Base-by-base conservation (phyloP, 208 protist genomes). In the Acanthamoeba healyi region DNA sequence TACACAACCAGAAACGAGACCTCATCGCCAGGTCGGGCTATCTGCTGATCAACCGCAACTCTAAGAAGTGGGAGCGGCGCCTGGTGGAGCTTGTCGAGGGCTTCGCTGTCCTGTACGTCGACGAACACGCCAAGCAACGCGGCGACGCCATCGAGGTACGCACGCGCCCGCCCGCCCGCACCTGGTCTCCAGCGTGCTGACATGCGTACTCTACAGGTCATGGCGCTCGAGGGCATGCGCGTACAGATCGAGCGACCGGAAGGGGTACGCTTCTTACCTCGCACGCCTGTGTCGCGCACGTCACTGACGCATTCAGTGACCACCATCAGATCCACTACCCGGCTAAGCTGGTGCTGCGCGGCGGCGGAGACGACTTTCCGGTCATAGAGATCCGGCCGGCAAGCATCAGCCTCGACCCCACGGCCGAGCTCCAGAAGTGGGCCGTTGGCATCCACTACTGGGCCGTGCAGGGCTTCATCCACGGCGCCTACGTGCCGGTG, bases 391-490 rank as follows among this genome's bases (percentile, higher is more conserved):
- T 82, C 3, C 72, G 34, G 2, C 36, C 34, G 34, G 72, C 4
- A 7, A 51, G 1, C 4, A 51, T 54, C 38, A 82, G 24, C 19
- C 56, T 89, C 9, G 32, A 89, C 24, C 82, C 46, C 1, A 46
- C 42, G 36, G 82, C 14, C 56, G 82, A 89, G 29, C 82, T 89
- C 19, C 82, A 89, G 51, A 93, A 93, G 34, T 93, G 87, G 87
- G 87, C 87, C 94, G n/a, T 58, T 7, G 87, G 42, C n/a, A n/a
- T 93, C n/a, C 87, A 54, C 6, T 93, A 93, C 46, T 93, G 87
- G 87, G 51, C 87, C 22, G 26, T 22, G 12, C 58, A 34, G 14
- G 87, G 87, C 17, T 15, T 63, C 22, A 79, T 79, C 19, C 63
- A 93, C 87, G 29, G 63, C 9, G 22, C 87, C n/a, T 93, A 63